Evolutionary conservation across 768 basidiomycete genomes (phyloP), one percentile per base, ranked within the genome.

Genomic region (Kwoniella dendrophila): DNA sequence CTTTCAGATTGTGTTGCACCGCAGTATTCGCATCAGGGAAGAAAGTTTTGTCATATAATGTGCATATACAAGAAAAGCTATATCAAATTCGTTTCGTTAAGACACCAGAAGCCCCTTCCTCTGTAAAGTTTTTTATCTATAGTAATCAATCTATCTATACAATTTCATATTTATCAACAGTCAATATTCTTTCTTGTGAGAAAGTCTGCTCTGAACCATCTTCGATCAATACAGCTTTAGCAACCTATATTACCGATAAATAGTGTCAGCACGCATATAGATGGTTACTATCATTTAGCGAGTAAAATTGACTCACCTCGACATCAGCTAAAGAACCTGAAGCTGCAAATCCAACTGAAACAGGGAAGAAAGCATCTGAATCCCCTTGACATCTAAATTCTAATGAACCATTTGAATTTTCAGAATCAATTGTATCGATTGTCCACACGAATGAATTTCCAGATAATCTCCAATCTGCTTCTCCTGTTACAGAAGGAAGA

Each of bases 291-390:
- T n/a, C 27, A 8, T 29, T 8, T 16, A 27, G 11, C 22, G 44
- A 11, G 11, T 11, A 45, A 24, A 12, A 12, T 22, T 48, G 1
- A 69, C 78, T 58, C 47, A 94, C 85, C 29, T 82, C 83, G 38
- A 96, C 83, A 22, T 92, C 90, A 0, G 88, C 87, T 64, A 95
- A 78, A 70, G 88, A 90, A 7, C 90, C 90, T 68, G 88, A 84
- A 0, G 86, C 88, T 51, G 88, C 86, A 73, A 98, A 97, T 1
- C 83, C 80, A 1, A 95, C 87, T 34, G 84, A 83, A 50, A 99
- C 91, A 2, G 95, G 94, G 90, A 97, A 99, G 82, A 96, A 95
- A 10, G 84, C 85, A 3, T 85, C 86, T 66, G 95, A 92, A 64
- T 92, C 90, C 3, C 91, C 92, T 7, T 86, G 86, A 50, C 92